A percentile compares a stretch with the other conserved stretches of the same genome.
Conservation (phyloP, 257 asterid genomes). For the Fraxinus anomala region DNA sequence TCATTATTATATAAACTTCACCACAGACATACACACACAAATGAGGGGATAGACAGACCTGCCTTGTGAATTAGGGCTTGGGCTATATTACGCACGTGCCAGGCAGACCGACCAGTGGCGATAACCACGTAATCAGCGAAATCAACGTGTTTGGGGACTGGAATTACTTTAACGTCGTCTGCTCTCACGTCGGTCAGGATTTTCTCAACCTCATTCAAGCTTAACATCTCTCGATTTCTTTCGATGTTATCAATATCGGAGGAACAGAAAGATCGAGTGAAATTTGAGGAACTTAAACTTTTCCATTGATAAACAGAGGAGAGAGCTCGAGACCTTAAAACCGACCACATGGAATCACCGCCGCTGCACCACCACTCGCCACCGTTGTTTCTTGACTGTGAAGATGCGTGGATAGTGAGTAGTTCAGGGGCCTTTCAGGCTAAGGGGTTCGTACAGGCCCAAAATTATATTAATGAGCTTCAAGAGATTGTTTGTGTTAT, state of each 20-base stretch:
- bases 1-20: neutral
- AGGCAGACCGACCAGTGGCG: conserved; percentile 32
- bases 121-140: conserved; percentile 82
- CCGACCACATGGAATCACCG: conserved; percentile 52
- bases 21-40: neutral
- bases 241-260: conserved; percentile 15
- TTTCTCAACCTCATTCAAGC: conserved; percentile 77
- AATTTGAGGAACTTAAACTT: conserved; percentile 32
- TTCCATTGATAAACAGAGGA: conserved; percentile 34
- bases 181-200: conserved; percentile 82
- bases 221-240: conserved; percentile 48
- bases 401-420: neutral
- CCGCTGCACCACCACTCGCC: conserved; percentile 18
- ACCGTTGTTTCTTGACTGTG: conserved; percentile 1
- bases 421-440: too few relatives aligned
- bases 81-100: conserved; percentile 51
- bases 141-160: conserved; percentile 63
- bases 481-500: neutral
- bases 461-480: neutral
- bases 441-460: neutral
- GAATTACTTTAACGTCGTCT: conserved; percentile 67
- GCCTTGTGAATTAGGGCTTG: conserved; percentile 89
- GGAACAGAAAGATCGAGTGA: conserved; percentile 41
- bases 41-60: conserved; percentile 29
- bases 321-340: conserved; percentile 49